A percentile compares a stretch with the other conserved stretches of the same genome.
phyloP scores from a whole-genome alignment of 352 stramenopile genomes.

The Pythium sukuiense region DNA sequence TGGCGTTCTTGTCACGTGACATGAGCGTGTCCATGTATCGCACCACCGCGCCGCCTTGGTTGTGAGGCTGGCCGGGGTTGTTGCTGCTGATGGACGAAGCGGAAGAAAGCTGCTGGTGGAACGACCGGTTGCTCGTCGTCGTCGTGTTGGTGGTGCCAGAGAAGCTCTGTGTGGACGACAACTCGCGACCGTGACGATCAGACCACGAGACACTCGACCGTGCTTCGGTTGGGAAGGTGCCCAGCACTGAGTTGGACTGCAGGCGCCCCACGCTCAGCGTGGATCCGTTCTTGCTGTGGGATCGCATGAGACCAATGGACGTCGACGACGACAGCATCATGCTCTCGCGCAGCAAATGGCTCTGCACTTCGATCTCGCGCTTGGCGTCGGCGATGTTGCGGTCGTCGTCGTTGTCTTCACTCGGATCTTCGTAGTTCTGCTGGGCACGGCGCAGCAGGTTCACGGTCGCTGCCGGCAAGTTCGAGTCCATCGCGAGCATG shows the following conservation, averaged over 20 bases:
- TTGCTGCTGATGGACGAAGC: slow-evolving; percentile 11
- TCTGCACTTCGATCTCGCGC: slow-evolving; percentile 75
- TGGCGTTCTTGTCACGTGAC: slow-evolving; percentile 12
- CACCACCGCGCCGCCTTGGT: slow-evolving; percentile 19
- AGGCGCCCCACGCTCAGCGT: slow-evolving; percentile 24
- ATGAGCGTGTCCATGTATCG: slow-evolving; percentile 31
- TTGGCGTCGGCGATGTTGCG: slow-evolving; percentile 71
- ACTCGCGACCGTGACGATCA: slow-evolving; percentile 9
- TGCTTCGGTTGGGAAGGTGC: slow-evolving; percentile 19
- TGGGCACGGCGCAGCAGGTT: slow-evolving; percentile 69
- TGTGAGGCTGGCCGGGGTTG: neutral
- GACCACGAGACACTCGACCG: slow-evolving; percentile 21
- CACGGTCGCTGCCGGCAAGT: slow-evolving; percentile 44
- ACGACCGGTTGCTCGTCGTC: slow-evolving; percentile 14
- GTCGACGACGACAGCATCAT: slow-evolving; percentile 40
- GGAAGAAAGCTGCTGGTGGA: slow-evolving; percentile 11
- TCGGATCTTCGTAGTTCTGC: slow-evolving; percentile 65
- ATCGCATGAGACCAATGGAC: slow-evolving; percentile 40
- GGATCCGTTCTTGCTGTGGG: slow-evolving; percentile 8
- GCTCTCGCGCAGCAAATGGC: slow-evolving; percentile 70
- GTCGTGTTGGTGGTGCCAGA: slow-evolving; percentile 23
- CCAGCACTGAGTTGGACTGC: slow-evolving; percentile 27
- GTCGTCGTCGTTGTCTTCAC: slow-evolving; percentile 49
- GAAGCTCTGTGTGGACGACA: slow-evolving; percentile 20
- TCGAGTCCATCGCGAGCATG: slow-evolving; percentile 60